Evolutionary conservation across 164 flowering plant species (phyloP).

Genomic region (Amborella trichopoda): DNA sequence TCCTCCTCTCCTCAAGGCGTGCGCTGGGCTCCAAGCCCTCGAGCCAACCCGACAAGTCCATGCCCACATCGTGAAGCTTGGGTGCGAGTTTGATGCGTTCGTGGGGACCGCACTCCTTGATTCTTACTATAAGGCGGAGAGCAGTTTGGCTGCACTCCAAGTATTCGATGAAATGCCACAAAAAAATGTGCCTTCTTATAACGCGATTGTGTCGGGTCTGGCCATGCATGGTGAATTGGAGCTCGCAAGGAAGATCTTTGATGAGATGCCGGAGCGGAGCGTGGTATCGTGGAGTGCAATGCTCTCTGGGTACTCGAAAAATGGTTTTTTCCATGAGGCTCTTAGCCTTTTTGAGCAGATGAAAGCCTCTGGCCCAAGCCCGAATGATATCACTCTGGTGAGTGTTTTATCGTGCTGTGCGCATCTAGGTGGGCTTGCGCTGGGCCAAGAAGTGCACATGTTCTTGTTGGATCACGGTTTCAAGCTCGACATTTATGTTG

Average conservation of each 20-base stretch:
- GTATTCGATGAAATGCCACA: conserved; percentile 17
- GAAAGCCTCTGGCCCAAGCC: conserved; percentile 9
- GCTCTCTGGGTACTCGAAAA: conserved; percentile 14
- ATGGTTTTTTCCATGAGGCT: conserved; percentile 13
- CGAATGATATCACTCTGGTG: conserved; percentile 17
- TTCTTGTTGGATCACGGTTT: conserved; percentile 10
- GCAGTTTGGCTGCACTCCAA: neutral
- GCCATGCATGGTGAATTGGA: conserved; percentile 13
- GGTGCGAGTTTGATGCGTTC: conserved; percentile 11
- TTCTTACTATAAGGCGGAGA: conserved; percentile 9
- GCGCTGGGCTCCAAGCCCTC: conserved; percentile 1
- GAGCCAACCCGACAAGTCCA: conserved; percentile 10
- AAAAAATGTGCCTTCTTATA: conserved; percentile 14
- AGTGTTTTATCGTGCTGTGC: conserved; percentile 22
- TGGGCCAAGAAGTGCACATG: conserved; percentile 11
- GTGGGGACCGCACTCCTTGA: conserved; percentile 16
- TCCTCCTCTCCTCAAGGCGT: conserved; percentile 16
- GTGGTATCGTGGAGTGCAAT: conserved; percentile 19
- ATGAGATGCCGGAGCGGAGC: conserved; percentile 14
- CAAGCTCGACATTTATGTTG: conserved; percentile 12
- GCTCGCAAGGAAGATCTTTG: conserved; percentile 9
- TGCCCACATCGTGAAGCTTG: conserved; percentile 9
- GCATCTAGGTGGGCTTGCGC: conserved; percentile 15
- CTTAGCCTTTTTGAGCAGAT: conserved; percentile 12
- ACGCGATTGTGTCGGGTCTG: conserved; percentile 12